Base-by-base conservation (phyloP, 768 basidiomycete genomes). In the Serendipita indica region DNA sequence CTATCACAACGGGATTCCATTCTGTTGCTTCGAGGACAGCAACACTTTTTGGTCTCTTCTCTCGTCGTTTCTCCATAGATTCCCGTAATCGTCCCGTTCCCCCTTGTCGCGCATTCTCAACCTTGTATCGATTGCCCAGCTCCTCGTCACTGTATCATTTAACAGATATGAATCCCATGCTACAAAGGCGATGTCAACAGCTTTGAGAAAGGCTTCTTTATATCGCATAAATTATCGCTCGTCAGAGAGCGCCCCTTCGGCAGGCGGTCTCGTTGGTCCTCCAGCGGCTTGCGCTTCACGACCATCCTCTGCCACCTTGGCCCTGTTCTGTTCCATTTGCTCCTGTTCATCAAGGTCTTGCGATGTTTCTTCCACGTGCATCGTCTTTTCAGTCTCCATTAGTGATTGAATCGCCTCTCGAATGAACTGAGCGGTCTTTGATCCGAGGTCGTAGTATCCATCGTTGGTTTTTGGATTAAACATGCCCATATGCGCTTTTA, bases 401-500 rank as follows among this genome's bases (percentile, higher is more conserved):
- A 46, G 25, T n/a, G 45, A 13, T 10, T 27, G 27, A 1, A 46
- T 46, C 13, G 66, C 60, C 61, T 67, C 67, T 30, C 61, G 60
- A 2, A 70, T 64, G 3, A 61, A 65, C 6, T 78, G 74, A 16
- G 80, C 82, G 0, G 80, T 78, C 43, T 77, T 72, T 34, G 93
- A 71, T 1, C 90, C 92, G 4, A 96, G 73, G 64, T 82, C 81
- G 66, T 93, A 93, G 70, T 90, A 96, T 18, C 90, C 90, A 63
- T 93, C 90, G 65, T 96, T 94, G 22, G 80, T 81, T 62, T 74
- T 77, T 3, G 80, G 77, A 60, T 77, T 76, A 70, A 96, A 97
- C 86, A 97, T 94, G 33, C 83, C 83, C 33, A 80, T 87, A 67
- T 97, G 92, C 3, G 89, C 91, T 60, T 83, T 75, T 6, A 93